These are phyloP conservation scores for Phytopythium kandeliae DNA, from an alignment of 352 stramenopile genomes.

Conservation along the genomic window DNA sequence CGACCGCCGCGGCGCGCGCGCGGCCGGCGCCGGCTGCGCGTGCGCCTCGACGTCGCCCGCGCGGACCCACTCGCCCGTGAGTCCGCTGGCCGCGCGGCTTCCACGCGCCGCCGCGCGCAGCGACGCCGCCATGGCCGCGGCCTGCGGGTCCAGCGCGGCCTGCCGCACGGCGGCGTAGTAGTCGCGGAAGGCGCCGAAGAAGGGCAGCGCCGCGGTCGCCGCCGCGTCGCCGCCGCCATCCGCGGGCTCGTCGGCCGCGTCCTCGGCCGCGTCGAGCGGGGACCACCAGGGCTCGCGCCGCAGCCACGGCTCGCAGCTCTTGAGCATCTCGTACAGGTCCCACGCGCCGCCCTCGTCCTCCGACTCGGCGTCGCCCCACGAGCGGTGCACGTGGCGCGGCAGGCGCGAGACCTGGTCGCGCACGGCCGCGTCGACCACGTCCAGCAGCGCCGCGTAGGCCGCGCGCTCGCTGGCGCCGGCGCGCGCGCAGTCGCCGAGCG, in stretches of 20 bases:
- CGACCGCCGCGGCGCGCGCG: slow-evolving; percentile 17
- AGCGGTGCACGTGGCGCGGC: slow-evolving; percentile 33
- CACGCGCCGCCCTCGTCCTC: slow-evolving; percentile 33
- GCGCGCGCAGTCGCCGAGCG: slow-evolving; percentile 38
- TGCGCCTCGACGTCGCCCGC: slow-evolving; percentile 36
- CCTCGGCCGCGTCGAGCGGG: slow-evolving; percentile 33
- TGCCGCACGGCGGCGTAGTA: slow-evolving; percentile 41
- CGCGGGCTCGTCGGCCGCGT: slow-evolving; percentile 31
- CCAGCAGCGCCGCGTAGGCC: slow-evolving; percentile 39
- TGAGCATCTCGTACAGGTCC: slow-evolving; percentile 55
- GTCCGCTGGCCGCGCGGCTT: slow-evolving; percentile 18
- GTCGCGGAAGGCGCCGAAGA: slow-evolving; percentile 37
- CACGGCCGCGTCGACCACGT: slow-evolving; percentile 40
- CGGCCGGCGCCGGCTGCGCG: slow-evolving; percentile 22
- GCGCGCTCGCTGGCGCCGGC: slow-evolving; percentile 25
- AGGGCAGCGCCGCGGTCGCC: slow-evolving; percentile 31
- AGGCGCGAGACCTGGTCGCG: slow-evolving; percentile 34
- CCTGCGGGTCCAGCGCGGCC: slow-evolving; percentile 31
- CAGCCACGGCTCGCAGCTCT: slow-evolving; percentile 50
- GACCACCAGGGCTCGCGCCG: slow-evolving; percentile 52
- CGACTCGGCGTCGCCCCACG: slow-evolving; percentile 25
- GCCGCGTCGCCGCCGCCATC: slow-evolving; percentile 27
- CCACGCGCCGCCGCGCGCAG: slow-evolving; percentile 34
- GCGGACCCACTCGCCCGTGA: slow-evolving; percentile 47
- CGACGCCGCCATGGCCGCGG: slow-evolving; percentile 35